These are phyloP conservation scores for Scheffersomyces illinoinensis DNA, from an alignment of 1,139 yeast genomes.

Conservation along the genomic window DNA sequence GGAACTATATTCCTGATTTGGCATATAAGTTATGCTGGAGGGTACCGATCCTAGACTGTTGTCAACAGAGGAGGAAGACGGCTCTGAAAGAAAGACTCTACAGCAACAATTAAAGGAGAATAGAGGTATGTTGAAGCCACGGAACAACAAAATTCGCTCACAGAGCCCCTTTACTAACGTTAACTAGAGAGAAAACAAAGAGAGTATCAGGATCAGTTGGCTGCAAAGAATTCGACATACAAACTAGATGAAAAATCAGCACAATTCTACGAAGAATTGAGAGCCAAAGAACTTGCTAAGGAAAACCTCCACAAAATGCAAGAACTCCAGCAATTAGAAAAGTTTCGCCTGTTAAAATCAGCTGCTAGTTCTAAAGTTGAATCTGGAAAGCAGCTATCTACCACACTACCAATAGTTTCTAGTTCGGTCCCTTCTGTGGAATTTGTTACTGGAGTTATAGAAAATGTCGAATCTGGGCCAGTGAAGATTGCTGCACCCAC, in stretches of 20 bases:
- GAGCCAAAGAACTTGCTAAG: conserved; percentile 14
- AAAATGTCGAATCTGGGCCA: neutral
- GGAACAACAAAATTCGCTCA: neutral
- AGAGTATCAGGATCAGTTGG: conserved; percentile 16
- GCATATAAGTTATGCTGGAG: neutral
- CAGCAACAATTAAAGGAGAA: conserved; percentile 16
- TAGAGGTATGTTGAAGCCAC: conserved; percentile 12
- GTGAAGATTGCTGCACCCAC: neutral
- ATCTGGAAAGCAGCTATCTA: neutral
- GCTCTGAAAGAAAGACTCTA: conserved; percentile 11
- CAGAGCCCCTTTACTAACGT: neutral
- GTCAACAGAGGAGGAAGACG: conserved; percentile 1
- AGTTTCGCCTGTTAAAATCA: neutral
- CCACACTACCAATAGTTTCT: neutral
- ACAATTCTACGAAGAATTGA: conserved; percentile 24
- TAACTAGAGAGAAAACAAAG: conserved; percentile 13
- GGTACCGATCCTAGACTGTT: neutral
- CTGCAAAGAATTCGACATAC: conserved; percentile 15
- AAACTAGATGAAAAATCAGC: conserved; percentile 16
- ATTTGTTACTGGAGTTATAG: neutral
- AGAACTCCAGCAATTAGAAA: neutral
- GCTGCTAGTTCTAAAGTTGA: neutral
- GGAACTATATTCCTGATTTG: neutral
- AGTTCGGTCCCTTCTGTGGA: neutral
- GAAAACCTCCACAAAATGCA: conserved; percentile 6